Base-by-base conservation (phyloP, 192 early-diverging fungal genomes). In the Linnemannia elongata region DNA sequence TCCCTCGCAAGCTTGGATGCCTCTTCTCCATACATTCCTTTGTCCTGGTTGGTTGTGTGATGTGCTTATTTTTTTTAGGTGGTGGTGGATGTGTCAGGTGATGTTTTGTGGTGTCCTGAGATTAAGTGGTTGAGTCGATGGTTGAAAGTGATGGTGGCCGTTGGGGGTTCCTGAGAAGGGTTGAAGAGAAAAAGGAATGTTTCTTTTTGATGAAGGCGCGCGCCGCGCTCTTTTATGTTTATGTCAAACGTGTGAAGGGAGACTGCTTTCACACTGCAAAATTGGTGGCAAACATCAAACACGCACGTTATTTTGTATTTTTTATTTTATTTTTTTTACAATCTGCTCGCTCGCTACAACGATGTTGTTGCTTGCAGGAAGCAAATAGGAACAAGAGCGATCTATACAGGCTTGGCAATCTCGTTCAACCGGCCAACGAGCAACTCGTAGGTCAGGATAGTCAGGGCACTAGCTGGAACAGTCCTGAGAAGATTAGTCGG, bases 381-480 rank as follows among this genome's bases (percentile, higher is more conserved):
- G 27, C 60, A 66, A 30, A 27, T 6, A 33, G 27, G 45, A 6
- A 18, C 2, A 35, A 42, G 45, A 36, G 30, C 30, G 27, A 22
- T 85, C 74, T 85, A 79, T 80, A n/a, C 79, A 35, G 81, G 78
- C 47, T 55, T 72, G 22, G 85, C 85, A 57, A 87, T 68, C 17
- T 81, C 83, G 68, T 88, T 92, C 76, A 96, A 80, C 41, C 91
- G 79, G 54, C 91, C 88, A n/a, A 96, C 92, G 44, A 98, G 85
- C 66, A 96, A 85, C 89, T 99, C 98, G 80, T 97, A 99, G 8
- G 95, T 97, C 79, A 97, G 88, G 76, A 99, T 93, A 0, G 95
- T 96, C 77, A 99, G 85, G 73, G 96, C 96, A 72, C 94, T 93
- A 13, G 96, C 93, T 13, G 98, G 98, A 8, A 99, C 96, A 10